These are phyloP conservation scores for Geranomyces michiganensis DNA, from an alignment of 192 early-diverging fungal species.

Conservation along the genomic window DNA sequence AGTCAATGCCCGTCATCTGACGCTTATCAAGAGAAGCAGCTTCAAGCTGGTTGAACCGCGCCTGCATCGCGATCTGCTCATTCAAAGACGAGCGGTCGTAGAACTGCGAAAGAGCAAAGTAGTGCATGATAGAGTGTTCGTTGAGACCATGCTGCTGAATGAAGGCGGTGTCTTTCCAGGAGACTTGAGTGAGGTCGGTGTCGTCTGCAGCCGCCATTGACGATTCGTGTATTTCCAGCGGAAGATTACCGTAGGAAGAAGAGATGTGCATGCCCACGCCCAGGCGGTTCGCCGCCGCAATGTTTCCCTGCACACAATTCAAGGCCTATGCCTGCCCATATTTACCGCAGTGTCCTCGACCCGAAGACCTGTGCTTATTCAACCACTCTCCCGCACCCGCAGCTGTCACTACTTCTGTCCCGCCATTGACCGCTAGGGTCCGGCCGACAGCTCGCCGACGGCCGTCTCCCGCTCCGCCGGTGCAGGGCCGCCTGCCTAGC, in stretches of 20 bases:
- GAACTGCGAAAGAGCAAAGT: constrained; percentile 53
- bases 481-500: neutral
- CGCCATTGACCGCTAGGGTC: neutral
- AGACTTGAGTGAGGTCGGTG: constrained; percentile 44
- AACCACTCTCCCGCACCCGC: constrained; percentile 5
- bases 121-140: constrained; percentile 47
- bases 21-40: constrained; percentile 32
- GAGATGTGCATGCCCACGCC: too few relatives aligned
- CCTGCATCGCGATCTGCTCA: constrained; percentile 53
- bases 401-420: neutral
- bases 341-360: constrained; percentile 18
- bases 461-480: neutral
- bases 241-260: too few relatives aligned
- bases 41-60: constrained; percentile 48
- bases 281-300: too few relatives aligned
- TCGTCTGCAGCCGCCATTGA: constrained; percentile 20
- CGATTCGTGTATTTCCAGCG: too few relatives aligned
- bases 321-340: constrained; percentile 15
- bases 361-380: constrained; percentile 14
- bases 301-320: constrained; percentile 30
- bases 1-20: constrained; percentile 32
- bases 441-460: neutral
- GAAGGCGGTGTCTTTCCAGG: constrained; percentile 56
- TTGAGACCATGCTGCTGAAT: constrained; percentile 50
- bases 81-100: constrained; percentile 55